phyloP scores from a whole-genome alignment of 192 early-diverging fungal genomes.

The Funneliformis geosporum region DNA sequence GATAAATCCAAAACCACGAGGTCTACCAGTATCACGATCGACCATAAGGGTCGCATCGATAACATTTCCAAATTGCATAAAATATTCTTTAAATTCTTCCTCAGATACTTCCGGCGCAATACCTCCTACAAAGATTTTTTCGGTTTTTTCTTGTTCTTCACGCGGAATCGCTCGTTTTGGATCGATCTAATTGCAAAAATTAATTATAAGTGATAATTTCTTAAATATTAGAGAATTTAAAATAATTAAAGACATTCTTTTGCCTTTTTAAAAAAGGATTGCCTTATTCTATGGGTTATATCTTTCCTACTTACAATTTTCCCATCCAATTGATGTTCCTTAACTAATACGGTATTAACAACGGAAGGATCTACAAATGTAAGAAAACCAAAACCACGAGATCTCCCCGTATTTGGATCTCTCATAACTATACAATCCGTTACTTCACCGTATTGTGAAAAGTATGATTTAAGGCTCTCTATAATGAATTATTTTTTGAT shows the following conservation, averaged over 20 bases:
- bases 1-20: conserved; percentile 94
- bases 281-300: too few relatives aligned
- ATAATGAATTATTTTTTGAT: conserved; percentile 41
- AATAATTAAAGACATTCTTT: too few relatives aligned
- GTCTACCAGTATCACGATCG: conserved; percentile 81
- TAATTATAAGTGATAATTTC: not conserved
- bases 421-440: conserved; percentile 78
- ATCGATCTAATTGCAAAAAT: conserved; percentile 57
- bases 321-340: conserved; percentile 74
- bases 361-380: conserved; percentile 65
- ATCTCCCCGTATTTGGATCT: conserved; percentile 64
- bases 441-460: conserved; percentile 71
- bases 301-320: conserved; percentile 64
- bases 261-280: too few relatives aligned
- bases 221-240: too few relatives aligned
- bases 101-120: conserved; percentile 85
- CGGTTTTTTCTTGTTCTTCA: conserved; percentile 74
- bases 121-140: conserved; percentile 95
- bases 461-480: conserved; percentile 71
- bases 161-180: conserved; percentile 73
- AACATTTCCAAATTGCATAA: conserved; percentile 81
- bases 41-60: conserved; percentile 84
- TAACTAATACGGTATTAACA: conserved; percentile 66
- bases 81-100: conserved; percentile 82
- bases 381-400: conserved; percentile 78